Conservation (phyloP, 257 asterid species). For the Solanum chaucha region DNA sequence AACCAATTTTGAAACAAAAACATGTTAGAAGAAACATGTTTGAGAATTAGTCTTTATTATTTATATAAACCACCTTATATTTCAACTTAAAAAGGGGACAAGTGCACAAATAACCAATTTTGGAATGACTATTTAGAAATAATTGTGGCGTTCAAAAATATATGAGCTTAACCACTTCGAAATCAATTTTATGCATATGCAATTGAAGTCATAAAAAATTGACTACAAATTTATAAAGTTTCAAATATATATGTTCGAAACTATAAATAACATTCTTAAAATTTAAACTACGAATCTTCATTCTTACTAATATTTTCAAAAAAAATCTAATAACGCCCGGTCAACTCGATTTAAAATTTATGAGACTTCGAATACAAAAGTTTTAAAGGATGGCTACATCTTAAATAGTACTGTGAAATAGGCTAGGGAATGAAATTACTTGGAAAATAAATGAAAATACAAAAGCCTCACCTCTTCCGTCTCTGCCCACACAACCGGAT, state of each 20-base stretch:
- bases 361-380: neutral
- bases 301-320: neutral
- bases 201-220: too few relatives aligned
- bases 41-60: too few relatives aligned
- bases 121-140: too few relatives aligned
- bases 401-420: neutral
- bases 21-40: too few relatives aligned
- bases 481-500: neutral
- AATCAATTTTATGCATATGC: neutral
- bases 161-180: neutral
- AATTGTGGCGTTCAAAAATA: neutral
- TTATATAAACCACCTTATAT: neutral
- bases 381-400: neutral
- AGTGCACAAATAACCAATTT: neutral
- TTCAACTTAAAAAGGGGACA: neutral
- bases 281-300: neutral
- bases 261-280: too few relatives aligned
- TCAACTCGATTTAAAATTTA: neutral
- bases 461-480: neutral
- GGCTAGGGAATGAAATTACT: neutral
- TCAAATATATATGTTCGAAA: neutral
- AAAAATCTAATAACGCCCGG: neutral
- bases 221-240: too few relatives aligned
- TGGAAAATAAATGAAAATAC: neutral
- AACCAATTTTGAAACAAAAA: too few relatives aligned